These are phyloP conservation scores for Trichoderma aggressivum DNA, from an alignment of 2,329 filamentous ascomycete genomes.

Conservation along the genomic window DNA sequence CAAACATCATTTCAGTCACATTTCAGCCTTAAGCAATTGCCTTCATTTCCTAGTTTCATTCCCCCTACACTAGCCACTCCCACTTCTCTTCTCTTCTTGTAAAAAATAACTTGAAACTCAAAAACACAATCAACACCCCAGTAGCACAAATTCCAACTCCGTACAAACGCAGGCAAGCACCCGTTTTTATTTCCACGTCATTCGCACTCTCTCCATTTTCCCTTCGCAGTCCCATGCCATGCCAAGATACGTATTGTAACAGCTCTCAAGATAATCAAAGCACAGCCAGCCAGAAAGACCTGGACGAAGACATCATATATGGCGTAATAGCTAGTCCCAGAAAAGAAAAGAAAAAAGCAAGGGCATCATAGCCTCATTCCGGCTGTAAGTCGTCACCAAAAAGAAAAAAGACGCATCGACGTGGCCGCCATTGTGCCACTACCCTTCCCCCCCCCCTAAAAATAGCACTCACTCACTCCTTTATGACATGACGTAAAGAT, in stretches of 20 bases:
- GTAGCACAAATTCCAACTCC: neutral
- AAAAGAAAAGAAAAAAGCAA: slow-evolving; percentile 1
- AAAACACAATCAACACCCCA: neutral
- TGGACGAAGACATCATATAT: slow-evolving; percentile 4
- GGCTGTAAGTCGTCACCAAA: neutral
- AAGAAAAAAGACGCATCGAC: neutral
- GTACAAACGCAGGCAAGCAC: neutral
- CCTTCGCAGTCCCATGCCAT: neutral
- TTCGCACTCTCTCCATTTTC: neutral
- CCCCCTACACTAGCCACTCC: neutral
- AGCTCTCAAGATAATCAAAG: neutral
- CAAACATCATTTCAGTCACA: neutral
- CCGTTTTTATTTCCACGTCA: neutral
- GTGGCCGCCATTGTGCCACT: neutral
- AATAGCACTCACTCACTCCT: neutral
- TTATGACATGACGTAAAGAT: slow-evolving; percentile 7
- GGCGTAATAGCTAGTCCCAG: slow-evolving; percentile 6
- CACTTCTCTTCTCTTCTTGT: neutral
- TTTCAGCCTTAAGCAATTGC: neutral
- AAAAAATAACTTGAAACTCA: neutral
- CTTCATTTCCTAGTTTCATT: neutral
- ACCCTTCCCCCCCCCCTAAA: neutral
- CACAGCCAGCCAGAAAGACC: neutral
- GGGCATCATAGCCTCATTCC: slow-evolving; percentile 7
- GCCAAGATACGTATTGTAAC: neutral